Evolutionary conservation across 495 filamentous ascomycete genomes (phyloP), one percentile per base, ranked within the genome.

Genomic region (Daldinia childiae): DNA sequence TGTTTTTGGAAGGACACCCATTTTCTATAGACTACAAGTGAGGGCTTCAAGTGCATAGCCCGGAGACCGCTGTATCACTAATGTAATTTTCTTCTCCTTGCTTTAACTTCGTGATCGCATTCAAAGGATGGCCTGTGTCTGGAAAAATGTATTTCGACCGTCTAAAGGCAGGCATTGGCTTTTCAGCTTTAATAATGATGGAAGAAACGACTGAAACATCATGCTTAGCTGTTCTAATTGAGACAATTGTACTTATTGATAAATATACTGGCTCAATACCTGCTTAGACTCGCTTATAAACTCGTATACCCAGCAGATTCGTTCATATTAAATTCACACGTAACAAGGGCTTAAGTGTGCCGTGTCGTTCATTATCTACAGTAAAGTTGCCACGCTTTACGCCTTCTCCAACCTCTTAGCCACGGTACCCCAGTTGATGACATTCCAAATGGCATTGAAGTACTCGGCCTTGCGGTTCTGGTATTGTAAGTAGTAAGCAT

Each of bases 351-450:
- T 43, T 26, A 34, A 12, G 17, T 59, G 27, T 67, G 43, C 6
- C 29, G 43, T 43, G 38, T 64, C 38, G 24, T 29, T 34, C 62
- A 17, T 63, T 36, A 29, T 64, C 36, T 59, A 67, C 36, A 52
- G 26, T n/a, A 32, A 60, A 64, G 12, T 24, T 15, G 21, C 55
- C 34, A 38, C 15, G 17, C 15, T 51, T 74, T 66, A 83, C 36
- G 77, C 68, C 75, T 81, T 80, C 41, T 79, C 82, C 75, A 96
- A 92, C 64, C 95, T 90, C 84, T 91, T 88, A 80, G 95, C 94
- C 29, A 92, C 95, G 24, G 92, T 86, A 87, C 95, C 94, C 93
- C 93, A 97, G 86, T 97, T 96, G 75, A 97, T 84, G 54, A 94
- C 90, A 32, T 93, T 89, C 91, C 91, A 94, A 75, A 94, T 89